A percentile compares a stretch with the other conserved stretches of the same genome.
Conservation (phyloP, 73 alveolate genomes). For the Tetrahymena malaccensis region DNA sequence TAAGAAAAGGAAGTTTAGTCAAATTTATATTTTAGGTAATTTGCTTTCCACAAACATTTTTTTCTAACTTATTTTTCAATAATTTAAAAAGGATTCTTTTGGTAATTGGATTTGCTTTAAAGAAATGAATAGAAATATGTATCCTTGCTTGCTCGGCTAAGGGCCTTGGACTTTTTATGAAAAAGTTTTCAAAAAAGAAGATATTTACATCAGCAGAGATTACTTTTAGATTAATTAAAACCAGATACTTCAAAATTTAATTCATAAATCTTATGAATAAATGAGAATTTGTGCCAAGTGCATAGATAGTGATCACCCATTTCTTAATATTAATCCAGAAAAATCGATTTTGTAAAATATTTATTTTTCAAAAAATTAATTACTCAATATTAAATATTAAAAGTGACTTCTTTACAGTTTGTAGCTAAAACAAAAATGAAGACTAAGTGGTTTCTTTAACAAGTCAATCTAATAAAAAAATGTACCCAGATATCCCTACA, state of each 20-base stretch:
- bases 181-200: neutral
- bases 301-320: neutral
- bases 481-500: neutral
- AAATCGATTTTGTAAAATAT: neutral
- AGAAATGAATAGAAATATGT: neutral
- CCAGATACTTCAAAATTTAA: neutral
- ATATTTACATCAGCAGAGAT: neutral
- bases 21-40: neutral
- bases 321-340: neutral
- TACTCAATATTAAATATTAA: neutral
- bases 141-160: neutral
- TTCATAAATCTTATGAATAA: neutral
- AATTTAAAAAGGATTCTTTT: neutral
- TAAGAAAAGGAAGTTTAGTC: neutral
- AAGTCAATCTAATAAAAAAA: neutral
- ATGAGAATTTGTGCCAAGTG: neutral
- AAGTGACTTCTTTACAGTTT: neutral
- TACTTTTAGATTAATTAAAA: neutral
- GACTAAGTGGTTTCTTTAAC: neutral
- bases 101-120: neutral
- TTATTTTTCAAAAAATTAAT: neutral
- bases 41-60: neutral
- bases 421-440: neutral
- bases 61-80: neutral
- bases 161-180: neutral